Evolutionary conservation across 176 grass and related monocot species (phyloP), one percentile per base, ranked within the genome.

Genomic region (Cymbopogon citratus): DNA sequence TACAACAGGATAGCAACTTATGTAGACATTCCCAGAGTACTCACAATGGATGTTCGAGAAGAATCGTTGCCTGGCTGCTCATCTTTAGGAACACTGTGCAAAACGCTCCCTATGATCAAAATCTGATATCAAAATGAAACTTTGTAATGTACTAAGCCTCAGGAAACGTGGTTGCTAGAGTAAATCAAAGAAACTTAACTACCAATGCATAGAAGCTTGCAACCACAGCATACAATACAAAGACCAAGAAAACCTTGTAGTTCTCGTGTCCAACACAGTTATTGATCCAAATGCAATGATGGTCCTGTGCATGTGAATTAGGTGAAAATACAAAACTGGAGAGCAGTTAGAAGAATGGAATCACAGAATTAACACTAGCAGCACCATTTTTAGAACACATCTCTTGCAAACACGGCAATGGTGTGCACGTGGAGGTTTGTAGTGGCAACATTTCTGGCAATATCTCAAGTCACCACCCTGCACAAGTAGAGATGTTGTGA

Each of bases 231-330:
- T 94, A 95, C 34, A 93, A 81, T 56, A 98, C 86, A 86, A 98
- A 98, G 73, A 92, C 75, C 71, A 98, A 86, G 75, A 94, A 98
- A 56, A 92, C 79, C 84, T 98, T 98, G 75, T 98, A 98, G 74
- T 98, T 98, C 69, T 87, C 86, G n/a, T 98, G 92, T 24, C 92
- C 95, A 13, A 98, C 92, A 69, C 95, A 98, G 87, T 98, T 94
- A 86, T 94, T 98, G 77, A 98, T 98, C 95, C 95, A 98, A 56
- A 98, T 87, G 76, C 95, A 94, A 49, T 98, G 95, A 80, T 98
- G 95, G 80, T 98, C 92, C 92, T 98, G 88, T 78, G 78, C 7
- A 63, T 73, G 79, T 23, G 9, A 87, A 71, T 43, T 59, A 81
- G 25, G 54, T 84, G 27, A 87, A 78, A 80, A 76, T 25, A 12